Base-by-base conservation (phyloP, 192 early-diverging fungal species). In the Coemansia sp. region DNA sequence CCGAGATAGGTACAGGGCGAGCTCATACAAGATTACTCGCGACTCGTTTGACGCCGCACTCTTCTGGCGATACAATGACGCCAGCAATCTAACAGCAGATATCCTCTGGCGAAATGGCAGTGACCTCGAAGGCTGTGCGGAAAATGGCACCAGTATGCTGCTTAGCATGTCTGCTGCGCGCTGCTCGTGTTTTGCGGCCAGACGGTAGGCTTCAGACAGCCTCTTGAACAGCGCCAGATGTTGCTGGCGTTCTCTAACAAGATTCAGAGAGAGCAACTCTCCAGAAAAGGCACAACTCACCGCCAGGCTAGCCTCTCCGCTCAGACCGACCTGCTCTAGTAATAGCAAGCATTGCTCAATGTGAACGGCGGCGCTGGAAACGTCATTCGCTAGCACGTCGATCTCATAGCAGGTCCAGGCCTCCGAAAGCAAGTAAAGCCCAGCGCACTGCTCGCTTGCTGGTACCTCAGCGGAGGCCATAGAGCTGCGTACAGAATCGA, bases 321-420 rank as follows among this genome's bases (percentile, higher is more conserved):
- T 44, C 4, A 20, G 24, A 2, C 8, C n/a, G 15, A 38, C 13
- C 12, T 52, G 32, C 18, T 45, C 60, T n/a, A 76, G 15, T 50
- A 59, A 20, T 3, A 16, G 7, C 2, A 5, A 27, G 38, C 80
- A 82, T 38, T 27, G n/a, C 0, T 16, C 44, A 39, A 76, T 64
- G 13, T 43, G 55, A 0, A 18, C 20, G 8, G 47, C 49, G 3
- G 74, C 80, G 15, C 15, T 43, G 11, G 34, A 45, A 5, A 62
- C 20, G 38, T 74, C 59, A 43, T 68, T 62, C 9, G 47, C 27
- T 39, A 70, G 40, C 8, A 59, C 58, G 4, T 64, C 61, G 4
- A 59, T 38, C 62, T 82, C 74, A 22, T 82, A 82, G 9, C 45
- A 30, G 1, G 71, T 62, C 80, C 80, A 82, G 15, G 71, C 44